Evolutionary conservation across 2,329 filamentous ascomycete genomes (phyloP).

Genomic region (Aspergillus sp.): DNA sequence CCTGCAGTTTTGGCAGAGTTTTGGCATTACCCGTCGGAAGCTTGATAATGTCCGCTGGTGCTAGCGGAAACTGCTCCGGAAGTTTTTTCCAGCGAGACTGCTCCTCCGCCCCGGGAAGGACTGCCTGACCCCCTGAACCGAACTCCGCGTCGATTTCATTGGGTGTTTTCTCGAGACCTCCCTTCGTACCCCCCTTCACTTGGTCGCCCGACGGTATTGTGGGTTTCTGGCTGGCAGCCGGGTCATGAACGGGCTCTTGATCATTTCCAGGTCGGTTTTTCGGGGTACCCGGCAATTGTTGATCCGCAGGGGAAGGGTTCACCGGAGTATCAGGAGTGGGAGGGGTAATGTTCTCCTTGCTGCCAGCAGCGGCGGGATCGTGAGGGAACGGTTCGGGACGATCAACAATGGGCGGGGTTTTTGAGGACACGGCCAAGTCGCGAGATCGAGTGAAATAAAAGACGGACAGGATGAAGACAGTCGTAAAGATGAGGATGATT

Average conservation of each 20-base stretch:
- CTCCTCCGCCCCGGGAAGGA: slow-evolving; percentile 20
- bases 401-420: slow-evolving; percentile 5
- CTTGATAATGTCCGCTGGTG: slow-evolving; percentile 63
- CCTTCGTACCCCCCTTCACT: background rate
- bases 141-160: slow-evolving; percentile 15
- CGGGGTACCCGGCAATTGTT: background rate
- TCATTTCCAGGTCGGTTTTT: background rate
- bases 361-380: background rate
- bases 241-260: background rate
- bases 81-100: slow-evolving; percentile 67
- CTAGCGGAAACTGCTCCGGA: slow-evolving; percentile 72
- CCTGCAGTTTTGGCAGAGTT: slow-evolving; percentile 71
- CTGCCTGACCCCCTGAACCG: slow-evolving; percentile 28
- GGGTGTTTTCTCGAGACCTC: background rate
- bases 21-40: slow-evolving; percentile 70
- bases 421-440: slow-evolving; percentile 24
- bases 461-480: slow-evolving; percentile 40
- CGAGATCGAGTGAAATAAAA: slow-evolving; percentile 48
- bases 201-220: background rate
- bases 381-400: slow-evolving; percentile 11
- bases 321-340: background rate
- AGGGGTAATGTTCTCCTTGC: background rate
- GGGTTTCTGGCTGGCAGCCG: background rate
- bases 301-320: background rate
- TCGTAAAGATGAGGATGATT: slow-evolving; percentile 41